Evolutionary conservation across 352 stramenopile species (phyloP).

Genomic region (Phytopythium helicoides): DNA sequence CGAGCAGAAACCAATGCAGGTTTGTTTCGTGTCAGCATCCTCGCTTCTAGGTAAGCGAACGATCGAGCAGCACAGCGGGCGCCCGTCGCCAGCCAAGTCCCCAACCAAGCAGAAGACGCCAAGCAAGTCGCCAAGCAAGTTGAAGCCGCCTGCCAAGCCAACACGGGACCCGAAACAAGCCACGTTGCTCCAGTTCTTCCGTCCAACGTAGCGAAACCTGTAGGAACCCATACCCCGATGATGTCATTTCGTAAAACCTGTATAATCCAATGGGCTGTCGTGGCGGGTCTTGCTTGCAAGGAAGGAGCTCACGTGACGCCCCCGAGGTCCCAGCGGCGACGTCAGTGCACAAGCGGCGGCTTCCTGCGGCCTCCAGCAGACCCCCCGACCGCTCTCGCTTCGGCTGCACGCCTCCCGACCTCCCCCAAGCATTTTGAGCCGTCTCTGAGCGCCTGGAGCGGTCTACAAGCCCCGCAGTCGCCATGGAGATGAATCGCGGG

Average conservation of each 20-base stretch:
- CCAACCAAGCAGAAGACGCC: conserved; percentile 13
- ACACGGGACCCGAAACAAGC: conserved; percentile 34
- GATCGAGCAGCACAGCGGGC: background rate
- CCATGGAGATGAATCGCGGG: conserved; percentile 91
- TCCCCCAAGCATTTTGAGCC: background rate
- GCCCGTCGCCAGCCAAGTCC: background rate
- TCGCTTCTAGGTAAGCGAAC: conserved; percentile 42
- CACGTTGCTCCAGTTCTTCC: conserved; percentile 47
- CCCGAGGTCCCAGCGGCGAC: background rate
- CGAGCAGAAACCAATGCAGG: too few relatives aligned
- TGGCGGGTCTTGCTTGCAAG: conserved; percentile 4
- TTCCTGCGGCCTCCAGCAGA: background rate
- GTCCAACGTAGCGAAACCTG: conserved; percentile 29
- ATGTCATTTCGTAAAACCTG: conserved; percentile 3
- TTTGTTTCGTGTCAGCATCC: conserved; percentile 42
- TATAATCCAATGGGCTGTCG: conserved; percentile 12
- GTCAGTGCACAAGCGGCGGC: background rate
- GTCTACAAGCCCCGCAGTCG: background rate
- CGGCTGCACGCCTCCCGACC: background rate
- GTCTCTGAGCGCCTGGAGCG: background rate
- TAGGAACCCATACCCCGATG: conserved; percentile 12
- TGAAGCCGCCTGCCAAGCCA: conserved; percentile 8
- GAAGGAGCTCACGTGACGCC: conserved; percentile 2
- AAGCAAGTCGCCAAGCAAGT: conserved; percentile 3
- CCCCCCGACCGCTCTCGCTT: background rate